Conservation (phyloP, 176 grass and related monocot genomes). For the Echinochloa phyllopogon region DNA sequence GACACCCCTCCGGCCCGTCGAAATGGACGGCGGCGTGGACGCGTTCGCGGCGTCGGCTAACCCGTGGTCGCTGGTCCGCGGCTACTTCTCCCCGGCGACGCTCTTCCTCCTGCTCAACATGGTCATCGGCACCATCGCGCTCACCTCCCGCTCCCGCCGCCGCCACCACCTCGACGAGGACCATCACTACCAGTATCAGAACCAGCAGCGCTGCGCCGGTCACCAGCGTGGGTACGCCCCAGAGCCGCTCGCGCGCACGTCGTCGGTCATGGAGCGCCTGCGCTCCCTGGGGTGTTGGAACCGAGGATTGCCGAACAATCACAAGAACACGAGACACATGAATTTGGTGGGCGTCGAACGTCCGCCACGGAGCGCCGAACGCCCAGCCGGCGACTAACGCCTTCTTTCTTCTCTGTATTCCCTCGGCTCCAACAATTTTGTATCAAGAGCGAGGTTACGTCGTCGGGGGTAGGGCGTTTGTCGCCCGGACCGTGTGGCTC, state of each 20-base stretch:
- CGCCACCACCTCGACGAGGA: not conserved
- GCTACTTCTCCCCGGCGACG: slow-evolving; percentile 66
- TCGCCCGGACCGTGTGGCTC: too few relatives aligned
- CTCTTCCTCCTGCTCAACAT: slow-evolving; percentile 86
- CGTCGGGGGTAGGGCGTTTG: too few relatives aligned
- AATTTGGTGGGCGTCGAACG: too few relatives aligned
- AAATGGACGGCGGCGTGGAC: slow-evolving; percentile 35
- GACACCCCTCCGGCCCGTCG: not conserved
- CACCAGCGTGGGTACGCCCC: not conserved
- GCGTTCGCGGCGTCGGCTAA: slow-evolving; percentile 14
- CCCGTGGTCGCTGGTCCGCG: slow-evolving; percentile 52
- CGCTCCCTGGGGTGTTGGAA: slow-evolving; percentile 74
- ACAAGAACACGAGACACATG: too few relatives aligned
- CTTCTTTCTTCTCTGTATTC: too few relatives aligned
- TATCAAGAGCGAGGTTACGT: too few relatives aligned
- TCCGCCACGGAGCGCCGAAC: too few relatives aligned
- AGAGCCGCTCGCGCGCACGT: slow-evolving; percentile 48
- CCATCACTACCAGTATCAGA: not conserved
- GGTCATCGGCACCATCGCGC: slow-evolving; percentile 85
- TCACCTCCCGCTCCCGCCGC: slow-evolving; percentile 60
- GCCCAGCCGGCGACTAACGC: too few relatives aligned
- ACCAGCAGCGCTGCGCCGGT: not conserved
- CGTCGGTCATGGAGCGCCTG: slow-evolving; percentile 70
- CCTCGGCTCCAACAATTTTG: too few relatives aligned
- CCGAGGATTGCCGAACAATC: too few relatives aligned